Evolutionary conservation across 371 early-diverging fungal genomes (phyloP).

Genomic region (Syncephalastrum sp.): DNA sequence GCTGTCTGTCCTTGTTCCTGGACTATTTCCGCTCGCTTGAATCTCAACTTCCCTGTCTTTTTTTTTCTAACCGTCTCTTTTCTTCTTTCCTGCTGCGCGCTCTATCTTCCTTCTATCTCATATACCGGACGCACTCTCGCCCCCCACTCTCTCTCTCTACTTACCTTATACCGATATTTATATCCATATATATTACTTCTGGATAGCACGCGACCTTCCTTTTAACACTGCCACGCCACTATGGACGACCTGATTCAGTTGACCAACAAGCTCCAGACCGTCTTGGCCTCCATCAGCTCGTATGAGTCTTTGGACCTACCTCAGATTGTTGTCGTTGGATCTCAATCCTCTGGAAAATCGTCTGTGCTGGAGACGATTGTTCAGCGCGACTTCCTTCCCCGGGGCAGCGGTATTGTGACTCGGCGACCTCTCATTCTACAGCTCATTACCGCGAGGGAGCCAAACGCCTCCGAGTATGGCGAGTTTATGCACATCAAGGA

Average conservation of each 20-base stretch:
- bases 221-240: background rate
- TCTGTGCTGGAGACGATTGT: conserved; percentile 92
- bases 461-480: conserved; percentile 53
- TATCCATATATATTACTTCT: background rate
- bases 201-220: too few species aligned
- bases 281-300: conserved; percentile 82
- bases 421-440: conserved; percentile 91
- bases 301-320: conserved; percentile 86
- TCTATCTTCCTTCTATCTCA: conserved; percentile 2
- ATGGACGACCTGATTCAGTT: conserved; percentile 76
- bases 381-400: conserved; percentile 87
- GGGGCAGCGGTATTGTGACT: conserved; percentile 92
- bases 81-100: conserved; percentile 3
- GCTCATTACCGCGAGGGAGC: conserved; percentile 66
- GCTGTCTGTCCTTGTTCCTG: too few species aligned
- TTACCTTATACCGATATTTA: background rate
- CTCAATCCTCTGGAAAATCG: conserved; percentile 93
- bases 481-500: conserved; percentile 79
- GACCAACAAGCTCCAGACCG: conserved; percentile 93
- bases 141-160: conserved; percentile 3
- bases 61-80: background rate
- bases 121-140: background rate
- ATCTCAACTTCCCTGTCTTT: too few species aligned
- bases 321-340: conserved; percentile 85
- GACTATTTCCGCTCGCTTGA: too few species aligned